phyloP scores from a whole-genome alignment of 805 yeast species.

The Hanseniaspora guilliermondii region DNA sequence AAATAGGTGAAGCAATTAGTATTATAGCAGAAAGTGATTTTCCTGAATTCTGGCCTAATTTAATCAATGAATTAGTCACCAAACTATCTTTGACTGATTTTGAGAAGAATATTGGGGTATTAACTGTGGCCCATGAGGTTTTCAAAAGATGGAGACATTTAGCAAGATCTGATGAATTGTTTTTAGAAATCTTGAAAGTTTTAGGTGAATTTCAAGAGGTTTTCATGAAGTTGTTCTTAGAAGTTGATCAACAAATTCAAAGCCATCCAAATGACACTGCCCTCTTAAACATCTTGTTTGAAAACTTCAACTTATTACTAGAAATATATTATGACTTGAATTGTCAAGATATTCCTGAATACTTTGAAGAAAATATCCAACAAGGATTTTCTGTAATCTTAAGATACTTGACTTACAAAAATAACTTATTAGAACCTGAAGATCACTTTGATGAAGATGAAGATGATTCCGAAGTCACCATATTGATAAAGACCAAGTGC shows the following conservation, averaged over 20 bases:
- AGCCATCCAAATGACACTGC: conserved; percentile 35
- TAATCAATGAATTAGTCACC: conserved; percentile 60
- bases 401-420: conserved; percentile 57
- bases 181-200: conserved; percentile 76
- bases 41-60: conserved; percentile 75
- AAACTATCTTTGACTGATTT: conserved; percentile 56
- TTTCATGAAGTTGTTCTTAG: conserved; percentile 53
- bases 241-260: conserved; percentile 55
- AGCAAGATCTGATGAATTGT: conserved; percentile 80
- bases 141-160: conserved; percentile 95
- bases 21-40: conserved; percentile 92
- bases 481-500: conserved; percentile 60
- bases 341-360: conserved; percentile 96
- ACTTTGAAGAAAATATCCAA: conserved; percentile 80
- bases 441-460: conserved; percentile 30
- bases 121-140: conserved; percentile 87
- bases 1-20: conserved; percentile 86
- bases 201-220: conserved; percentile 72
- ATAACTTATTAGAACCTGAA: conserved; percentile 34
- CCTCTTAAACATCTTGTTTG: conserved; percentile 46
- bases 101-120: conserved; percentile 67
- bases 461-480: conserved; percentile 53
- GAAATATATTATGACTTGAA: conserved; percentile 87
- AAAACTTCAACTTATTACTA: conserved; percentile 54
- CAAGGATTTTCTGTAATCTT: conserved; percentile 71